Evolutionary conservation across 345 rosid species (phyloP).

Genomic region (Turritis glabra): DNA sequence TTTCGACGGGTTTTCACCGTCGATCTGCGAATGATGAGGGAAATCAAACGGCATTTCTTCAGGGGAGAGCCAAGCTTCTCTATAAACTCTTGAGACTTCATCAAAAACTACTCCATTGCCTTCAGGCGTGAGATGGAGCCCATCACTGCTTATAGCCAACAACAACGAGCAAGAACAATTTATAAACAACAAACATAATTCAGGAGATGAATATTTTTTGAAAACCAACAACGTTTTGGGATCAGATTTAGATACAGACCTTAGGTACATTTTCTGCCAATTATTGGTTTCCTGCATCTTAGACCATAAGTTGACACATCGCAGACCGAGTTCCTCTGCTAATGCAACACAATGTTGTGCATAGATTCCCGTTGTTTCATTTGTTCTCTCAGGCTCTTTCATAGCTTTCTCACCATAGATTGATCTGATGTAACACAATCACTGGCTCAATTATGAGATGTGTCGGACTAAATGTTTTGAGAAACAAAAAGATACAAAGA

Average conservation of each 20-base stretch:
- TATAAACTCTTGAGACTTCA: conserved; percentile 58
- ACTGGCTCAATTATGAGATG: neutral
- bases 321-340: conserved; percentile 62
- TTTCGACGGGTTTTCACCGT: conserved; percentile 61
- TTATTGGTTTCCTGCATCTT: conserved; percentile 79
- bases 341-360: conserved; percentile 67
- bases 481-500: neutral
- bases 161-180: conserved; percentile 21
- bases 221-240: conserved; percentile 3
- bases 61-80: conserved; percentile 70
- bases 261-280: conserved; percentile 78
- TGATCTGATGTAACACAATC: conserved; percentile 48
- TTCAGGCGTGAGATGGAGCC: conserved; percentile 74
- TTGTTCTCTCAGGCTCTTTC: conserved; percentile 73
- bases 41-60: conserved; percentile 80
- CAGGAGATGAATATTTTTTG: neutral
- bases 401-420: conserved; percentile 70
- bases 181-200: neutral
- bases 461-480: neutral
- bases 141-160: conserved; percentile 62
- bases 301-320: conserved; percentile 71
- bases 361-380: conserved; percentile 72
- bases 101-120: conserved; percentile 70
- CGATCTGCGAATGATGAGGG: conserved; percentile 73
- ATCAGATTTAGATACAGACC: conserved; percentile 47